A percentile compares a stretch with the other conserved stretches of the same genome.
phyloP scores from a whole-genome alignment of 306 rosid genomes.

The Datisca glomerata region DNA sequence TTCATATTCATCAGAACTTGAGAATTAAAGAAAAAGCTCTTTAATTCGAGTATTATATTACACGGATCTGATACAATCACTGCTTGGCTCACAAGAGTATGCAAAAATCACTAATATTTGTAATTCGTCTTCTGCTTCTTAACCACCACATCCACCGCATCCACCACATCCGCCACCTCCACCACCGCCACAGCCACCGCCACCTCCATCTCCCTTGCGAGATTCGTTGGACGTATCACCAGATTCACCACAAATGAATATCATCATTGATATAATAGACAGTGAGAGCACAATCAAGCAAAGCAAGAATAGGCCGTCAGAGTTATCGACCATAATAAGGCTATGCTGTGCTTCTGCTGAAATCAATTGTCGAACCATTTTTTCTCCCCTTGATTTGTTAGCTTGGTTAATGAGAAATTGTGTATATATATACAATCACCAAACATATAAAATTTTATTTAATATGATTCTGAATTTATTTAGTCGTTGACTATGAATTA shows the following conservation, averaged over 20 bases:
- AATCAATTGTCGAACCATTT: slow-evolving; percentile 18
- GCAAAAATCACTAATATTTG: too few relatives aligned
- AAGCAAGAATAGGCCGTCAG: slow-evolving; percentile 4
- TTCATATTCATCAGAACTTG: too few relatives aligned
- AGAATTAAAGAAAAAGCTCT: too few relatives aligned
- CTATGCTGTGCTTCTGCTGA: not conserved
- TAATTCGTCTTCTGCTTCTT: too few relatives aligned
- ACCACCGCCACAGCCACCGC: not conserved
- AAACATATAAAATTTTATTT: too few relatives aligned
- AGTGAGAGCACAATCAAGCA: slow-evolving; percentile 24
- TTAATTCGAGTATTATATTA: too few relatives aligned
- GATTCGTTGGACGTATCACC: not conserved
- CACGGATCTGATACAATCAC: too few relatives aligned
- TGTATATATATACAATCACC: not conserved
- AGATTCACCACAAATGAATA: slow-evolving; percentile 25
- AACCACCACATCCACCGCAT: not conserved
- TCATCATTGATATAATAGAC: slow-evolving; percentile 20
- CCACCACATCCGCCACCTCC: not conserved
- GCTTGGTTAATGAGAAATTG: not conserved
- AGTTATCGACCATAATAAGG: not conserved
- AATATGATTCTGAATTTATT: too few relatives aligned
- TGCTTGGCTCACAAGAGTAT: too few relatives aligned
- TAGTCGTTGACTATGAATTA: too few relatives aligned
- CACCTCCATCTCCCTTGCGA: not conserved
- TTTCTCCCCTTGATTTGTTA: not conserved